phyloP scores from a whole-genome alignment of 2,329 filamentous ascomycete genomes.

The Penicillium frequentans region DNA sequence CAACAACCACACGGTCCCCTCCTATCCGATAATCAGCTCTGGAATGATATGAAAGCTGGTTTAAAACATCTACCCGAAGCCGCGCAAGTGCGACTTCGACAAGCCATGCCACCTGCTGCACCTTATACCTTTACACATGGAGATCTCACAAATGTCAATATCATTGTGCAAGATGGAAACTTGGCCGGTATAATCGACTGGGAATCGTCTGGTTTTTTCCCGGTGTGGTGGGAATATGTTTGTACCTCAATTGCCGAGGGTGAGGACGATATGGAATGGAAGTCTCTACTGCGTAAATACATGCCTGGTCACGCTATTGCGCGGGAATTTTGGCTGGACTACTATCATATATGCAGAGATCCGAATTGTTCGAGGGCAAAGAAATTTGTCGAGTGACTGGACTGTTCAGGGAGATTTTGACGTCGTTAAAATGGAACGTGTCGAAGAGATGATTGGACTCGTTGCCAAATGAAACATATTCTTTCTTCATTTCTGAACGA shows the following conservation, averaged over 20 bases:
- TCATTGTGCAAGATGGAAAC: slow-evolving; percentile 40
- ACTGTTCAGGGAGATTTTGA: no score
- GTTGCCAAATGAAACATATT: no score
- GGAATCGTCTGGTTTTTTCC: slow-evolving; percentile 40
- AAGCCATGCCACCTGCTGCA: slow-evolving; percentile 18
- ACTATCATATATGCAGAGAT: no score
- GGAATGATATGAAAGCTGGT: slow-evolving; percentile 12
- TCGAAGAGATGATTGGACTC: no score
- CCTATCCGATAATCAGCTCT: slow-evolving; percentile 14
- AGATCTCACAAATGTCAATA: slow-evolving; percentile 39
- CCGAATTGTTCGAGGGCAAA: no score
- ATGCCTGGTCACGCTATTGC: no score
- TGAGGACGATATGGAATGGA: no score
- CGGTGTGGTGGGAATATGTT: slow-evolving; percentile 39
- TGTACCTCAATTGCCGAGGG: neutral
- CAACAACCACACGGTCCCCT: slow-evolving; percentile 9
- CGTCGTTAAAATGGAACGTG: no score
- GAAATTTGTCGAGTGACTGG: no score
- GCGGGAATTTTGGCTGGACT: no score
- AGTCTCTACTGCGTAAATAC: neutral
- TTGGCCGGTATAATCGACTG: slow-evolving; percentile 42
- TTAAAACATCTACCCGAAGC: slow-evolving; percentile 9
- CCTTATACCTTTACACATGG: slow-evolving; percentile 42
- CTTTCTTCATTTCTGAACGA: no score
- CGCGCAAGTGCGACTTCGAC: slow-evolving; percentile 7